A percentile compares a stretch with the other conserved stretches of the same genome.
These are phyloP conservation scores for Phytopythium chamaehyphon DNA, from an alignment of 352 stramenopile genomes.

Conservation along the genomic window DNA sequence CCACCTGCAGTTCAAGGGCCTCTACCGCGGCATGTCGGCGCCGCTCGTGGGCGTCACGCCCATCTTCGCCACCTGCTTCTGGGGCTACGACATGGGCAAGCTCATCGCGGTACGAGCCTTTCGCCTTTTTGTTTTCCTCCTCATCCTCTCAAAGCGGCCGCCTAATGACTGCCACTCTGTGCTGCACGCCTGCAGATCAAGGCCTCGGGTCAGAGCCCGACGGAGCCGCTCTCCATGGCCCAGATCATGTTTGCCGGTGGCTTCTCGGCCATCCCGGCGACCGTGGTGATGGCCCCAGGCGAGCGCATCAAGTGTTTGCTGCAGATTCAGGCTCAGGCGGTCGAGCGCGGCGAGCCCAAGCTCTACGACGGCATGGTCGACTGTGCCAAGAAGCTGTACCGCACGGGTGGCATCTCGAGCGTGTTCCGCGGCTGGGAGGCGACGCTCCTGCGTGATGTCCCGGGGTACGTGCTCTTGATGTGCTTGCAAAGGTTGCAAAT, in stretches of 20 bases:
- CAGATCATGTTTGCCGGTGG: slow-evolving; percentile 90
- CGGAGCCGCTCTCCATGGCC: slow-evolving; percentile 61
- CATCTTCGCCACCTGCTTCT: slow-evolving; percentile 97
- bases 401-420: slow-evolving; percentile 87
- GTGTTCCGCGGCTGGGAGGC: slow-evolving; percentile 94
- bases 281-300: slow-evolving; percentile 92
- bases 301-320: slow-evolving; percentile 97
- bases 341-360: slow-evolving; percentile 70
- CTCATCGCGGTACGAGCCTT: slow-evolving; percentile 71
- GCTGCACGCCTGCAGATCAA: slow-evolving; percentile 40
- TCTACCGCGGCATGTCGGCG: slow-evolving; percentile 95
- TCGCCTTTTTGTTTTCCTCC: background rate
- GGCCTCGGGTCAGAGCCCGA: slow-evolving; percentile 45
- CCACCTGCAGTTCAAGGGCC: slow-evolving; percentile 44
- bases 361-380: slow-evolving; percentile 95
- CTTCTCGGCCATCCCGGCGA: slow-evolving; percentile 87
- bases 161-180: slow-evolving; percentile 1
- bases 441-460: slow-evolving; percentile 93
- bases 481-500: slow-evolving; percentile 7
- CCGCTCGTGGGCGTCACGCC: slow-evolving; percentile 93
- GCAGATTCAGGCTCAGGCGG: slow-evolving; percentile 88
- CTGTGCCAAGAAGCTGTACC: slow-evolving; percentile 92
- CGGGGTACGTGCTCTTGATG: slow-evolving; percentile 62
- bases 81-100: slow-evolving; percentile 97
- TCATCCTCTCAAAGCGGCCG: slow-evolving; percentile 1